phyloP scores from a whole-genome alignment of 768 basidiomycete species.

The Trametes cinnabarina region DNA sequence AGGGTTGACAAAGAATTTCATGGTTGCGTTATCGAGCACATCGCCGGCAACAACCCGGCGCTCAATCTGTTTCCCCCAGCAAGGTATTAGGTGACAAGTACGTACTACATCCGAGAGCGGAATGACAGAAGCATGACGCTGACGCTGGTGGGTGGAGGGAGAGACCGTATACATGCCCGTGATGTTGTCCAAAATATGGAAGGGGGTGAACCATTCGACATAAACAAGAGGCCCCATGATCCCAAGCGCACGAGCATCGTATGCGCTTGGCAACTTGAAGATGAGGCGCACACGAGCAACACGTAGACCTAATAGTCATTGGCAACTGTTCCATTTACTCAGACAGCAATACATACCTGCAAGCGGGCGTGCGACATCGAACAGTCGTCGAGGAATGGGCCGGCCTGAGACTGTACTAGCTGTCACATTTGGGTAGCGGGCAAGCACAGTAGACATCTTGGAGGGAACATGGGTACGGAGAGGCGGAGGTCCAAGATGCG shows the following conservation, averaged over 20 bases:
- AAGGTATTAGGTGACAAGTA: conserved; percentile 1
- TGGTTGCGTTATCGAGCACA: neutral
- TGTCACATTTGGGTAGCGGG: neutral
- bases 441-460: conserved; percentile 2
- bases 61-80: neutral
- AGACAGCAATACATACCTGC: neutral
- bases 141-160: neutral
- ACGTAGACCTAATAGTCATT: neutral
- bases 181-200: neutral
- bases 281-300: conserved; percentile 6
- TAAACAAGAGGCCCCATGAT: no score
- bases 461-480: neutral
- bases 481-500: neutral
- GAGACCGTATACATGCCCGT: neutral
- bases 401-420: no score
- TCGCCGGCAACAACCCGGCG: neutral
- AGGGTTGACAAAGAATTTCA: conserved; percentile 6
- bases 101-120: neutral
- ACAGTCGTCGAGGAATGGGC: no score
- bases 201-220: conserved; percentile 11
- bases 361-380: neutral
- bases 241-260: neutral
- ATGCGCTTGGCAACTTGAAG: neutral
- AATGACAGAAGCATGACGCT: neutral
- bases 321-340: neutral